A percentile compares a stretch with the other conserved stretches of the same genome.
Conservation (phyloP, 148 eudicot species). For the Rhododendron vialii region DNA sequence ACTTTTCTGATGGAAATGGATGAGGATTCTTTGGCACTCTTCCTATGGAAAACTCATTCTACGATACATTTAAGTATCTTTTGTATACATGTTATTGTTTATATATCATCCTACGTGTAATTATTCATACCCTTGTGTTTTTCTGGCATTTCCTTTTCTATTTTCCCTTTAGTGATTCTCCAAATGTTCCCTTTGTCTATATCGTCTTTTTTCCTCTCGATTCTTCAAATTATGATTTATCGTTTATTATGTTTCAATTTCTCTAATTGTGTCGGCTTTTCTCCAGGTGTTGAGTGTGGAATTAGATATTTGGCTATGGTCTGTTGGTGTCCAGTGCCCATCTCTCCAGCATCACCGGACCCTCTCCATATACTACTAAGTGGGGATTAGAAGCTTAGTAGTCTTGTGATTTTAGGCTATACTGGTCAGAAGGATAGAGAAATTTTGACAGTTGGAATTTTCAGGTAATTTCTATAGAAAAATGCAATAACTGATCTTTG, state of each 20-base stretch:
- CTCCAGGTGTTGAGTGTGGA: slow-evolving; percentile 76
- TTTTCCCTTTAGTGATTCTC: background rate
- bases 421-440: slow-evolving; percentile 15
- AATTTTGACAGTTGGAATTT: background rate
- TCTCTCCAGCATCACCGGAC: slow-evolving; percentile 77
- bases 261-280: slow-evolving; percentile 1
- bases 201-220: background rate
- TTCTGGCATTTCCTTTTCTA: background rate
- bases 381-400: slow-evolving; percentile 5
- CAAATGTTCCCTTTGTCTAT: background rate
- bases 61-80: background rate
- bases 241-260: background rate
- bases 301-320: slow-evolving; percentile 93
- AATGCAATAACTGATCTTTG: background rate
- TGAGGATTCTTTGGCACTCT: background rate
- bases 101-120: background rate
- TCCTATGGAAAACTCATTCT: background rate
- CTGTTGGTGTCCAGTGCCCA: slow-evolving; percentile 54
- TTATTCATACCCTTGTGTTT: background rate
- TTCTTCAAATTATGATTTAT: background rate
- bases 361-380: slow-evolving; percentile 68
- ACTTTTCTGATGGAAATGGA: background rate
- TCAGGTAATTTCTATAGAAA: background rate
- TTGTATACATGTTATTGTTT: background rate
- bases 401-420: slow-evolving; percentile 1